Percentiles rank a stretch among this genome's conserved stretches.
Evolutionary conservation across 805 yeast genomes (phyloP).

Genomic region (Sugiyamaella valdiviana): DNA sequence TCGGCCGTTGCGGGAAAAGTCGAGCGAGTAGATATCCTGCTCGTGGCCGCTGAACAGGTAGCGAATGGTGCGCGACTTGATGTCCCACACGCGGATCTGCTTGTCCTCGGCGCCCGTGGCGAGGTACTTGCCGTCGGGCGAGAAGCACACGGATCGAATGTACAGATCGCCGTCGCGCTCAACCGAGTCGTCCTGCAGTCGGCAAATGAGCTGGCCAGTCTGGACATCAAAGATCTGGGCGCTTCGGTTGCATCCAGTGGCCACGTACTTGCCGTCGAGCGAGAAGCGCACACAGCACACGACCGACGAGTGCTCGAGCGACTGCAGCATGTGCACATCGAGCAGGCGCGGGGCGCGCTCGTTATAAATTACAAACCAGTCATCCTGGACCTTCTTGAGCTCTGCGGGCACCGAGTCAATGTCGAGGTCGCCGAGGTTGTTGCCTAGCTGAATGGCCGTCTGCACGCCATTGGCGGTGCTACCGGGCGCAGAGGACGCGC

Average conservation of each 20-base stretch:
- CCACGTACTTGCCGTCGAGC: conserved; percentile 83
- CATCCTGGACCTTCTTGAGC: conserved; percentile 74
- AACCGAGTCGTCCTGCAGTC: conserved; percentile 73
- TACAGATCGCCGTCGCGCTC: conserved; percentile 76
- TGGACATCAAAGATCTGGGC: conserved; percentile 92
- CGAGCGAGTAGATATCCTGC: conserved; percentile 94
- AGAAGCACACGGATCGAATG: conserved; percentile 91
- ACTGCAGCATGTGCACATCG: conserved; percentile 83
- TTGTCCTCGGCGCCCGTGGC: conserved; percentile 86
- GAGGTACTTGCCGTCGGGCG: conserved; percentile 87
- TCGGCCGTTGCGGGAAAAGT: conserved; percentile 90
- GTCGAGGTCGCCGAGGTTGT: conserved; percentile 56
- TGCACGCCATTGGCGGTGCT: conserved; percentile 8
- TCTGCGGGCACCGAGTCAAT: conserved; percentile 68
- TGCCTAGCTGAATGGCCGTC: conserved; percentile 26
- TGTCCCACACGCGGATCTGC: conserved; percentile 90
- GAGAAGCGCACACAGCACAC: conserved; percentile 96
- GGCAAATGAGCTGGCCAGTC: conserved; percentile 83
- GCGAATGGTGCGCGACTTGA: conserved; percentile 76
- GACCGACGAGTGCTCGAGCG: conserved; percentile 87
- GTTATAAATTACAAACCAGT: conserved; percentile 83
- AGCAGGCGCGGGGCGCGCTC: conserved; percentile 71
- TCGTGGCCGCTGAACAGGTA: conserved; percentile 84
- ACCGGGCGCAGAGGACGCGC: conserved; percentile 7
- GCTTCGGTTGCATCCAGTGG: conserved; percentile 94